Conservation (phyloP, 2,329 filamentous ascomycete species). For the Calonectria hawksworthii region DNA sequence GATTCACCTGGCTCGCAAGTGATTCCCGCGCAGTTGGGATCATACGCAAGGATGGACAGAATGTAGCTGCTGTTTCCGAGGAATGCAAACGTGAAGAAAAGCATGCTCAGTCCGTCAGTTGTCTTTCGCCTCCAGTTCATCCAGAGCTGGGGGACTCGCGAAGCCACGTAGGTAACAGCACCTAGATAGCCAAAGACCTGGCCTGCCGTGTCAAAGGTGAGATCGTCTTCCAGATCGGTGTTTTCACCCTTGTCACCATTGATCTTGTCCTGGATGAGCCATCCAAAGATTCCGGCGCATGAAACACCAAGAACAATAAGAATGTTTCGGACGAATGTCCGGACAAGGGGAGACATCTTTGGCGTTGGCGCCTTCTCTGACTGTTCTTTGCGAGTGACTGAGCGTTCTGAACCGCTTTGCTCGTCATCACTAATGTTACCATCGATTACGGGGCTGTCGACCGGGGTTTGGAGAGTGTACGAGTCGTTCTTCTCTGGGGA, state of each 20-base stretch:
- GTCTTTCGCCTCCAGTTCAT: conserved; percentile 96
- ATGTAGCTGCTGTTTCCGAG: conserved; percentile 96
- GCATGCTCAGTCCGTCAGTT: conserved; percentile 91
- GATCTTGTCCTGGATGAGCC: conserved; percentile 74
- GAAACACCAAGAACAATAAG: conserved; percentile 83
- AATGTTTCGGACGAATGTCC: not conserved
- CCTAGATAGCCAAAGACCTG: conserved; percentile 96
- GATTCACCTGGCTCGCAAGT: conserved; percentile 77
- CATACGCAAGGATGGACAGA: conserved; percentile 90
- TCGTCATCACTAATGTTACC: not conserved
- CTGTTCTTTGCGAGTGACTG: not conserved
- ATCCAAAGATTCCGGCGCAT: conserved; percentile 85
- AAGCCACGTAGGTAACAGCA: conserved; percentile 89
- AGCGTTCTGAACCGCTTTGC: not conserved
- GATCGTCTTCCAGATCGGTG: conserved; percentile 58
- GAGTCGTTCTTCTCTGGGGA: conserved; percentile 61
- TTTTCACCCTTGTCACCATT: conserved; percentile 56
- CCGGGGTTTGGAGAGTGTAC: conserved; percentile 52
- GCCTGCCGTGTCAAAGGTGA: conserved; percentile 81
- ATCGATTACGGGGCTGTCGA: not conserved
- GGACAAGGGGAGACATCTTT: not conserved
- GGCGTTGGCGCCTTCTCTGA: not conserved
- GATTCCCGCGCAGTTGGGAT: conserved; percentile 73
- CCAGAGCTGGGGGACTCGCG: conserved; percentile 88
- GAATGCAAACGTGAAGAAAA: conserved; percentile 98